phyloP scores from a whole-genome alignment of 2,329 filamentous ascomycete genomes.

The Paramyrothecium roridum region DNA sequence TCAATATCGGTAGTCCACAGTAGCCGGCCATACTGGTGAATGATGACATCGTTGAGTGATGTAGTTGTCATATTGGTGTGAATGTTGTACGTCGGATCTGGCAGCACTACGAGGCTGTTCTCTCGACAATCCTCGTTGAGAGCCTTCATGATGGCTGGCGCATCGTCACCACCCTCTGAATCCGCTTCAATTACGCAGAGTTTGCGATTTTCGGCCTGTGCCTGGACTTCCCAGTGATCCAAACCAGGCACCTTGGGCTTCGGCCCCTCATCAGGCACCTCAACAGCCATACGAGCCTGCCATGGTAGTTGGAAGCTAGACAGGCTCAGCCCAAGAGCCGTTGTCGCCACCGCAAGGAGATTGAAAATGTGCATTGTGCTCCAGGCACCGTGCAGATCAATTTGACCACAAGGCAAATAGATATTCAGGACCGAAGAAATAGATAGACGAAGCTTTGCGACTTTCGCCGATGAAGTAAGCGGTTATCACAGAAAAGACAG shows the following conservation, averaged over 20 bases:
- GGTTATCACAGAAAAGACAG: too few species aligned
- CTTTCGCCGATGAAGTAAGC: too few species aligned
- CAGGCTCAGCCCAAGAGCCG: background rate
- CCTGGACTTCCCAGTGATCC: conserved; percentile 2
- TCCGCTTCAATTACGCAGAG: conserved; percentile 24
- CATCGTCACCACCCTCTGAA: conserved; percentile 23
- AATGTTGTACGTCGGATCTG: conserved; percentile 30
- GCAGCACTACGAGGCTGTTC: conserved; percentile 26
- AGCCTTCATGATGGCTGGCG: conserved; percentile 23
- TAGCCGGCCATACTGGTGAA: conserved; percentile 38
- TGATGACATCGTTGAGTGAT: conserved; percentile 32
- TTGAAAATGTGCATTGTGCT: background rate
- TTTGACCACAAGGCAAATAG: too few species aligned
- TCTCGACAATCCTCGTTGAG: conserved; percentile 25
- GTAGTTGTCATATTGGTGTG: conserved; percentile 29
- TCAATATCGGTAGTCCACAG: conserved; percentile 41
- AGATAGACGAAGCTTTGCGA: too few species aligned
- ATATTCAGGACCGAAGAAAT: too few species aligned
- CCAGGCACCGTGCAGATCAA: too few species aligned
- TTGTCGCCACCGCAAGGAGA: background rate
- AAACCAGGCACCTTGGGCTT: background rate
- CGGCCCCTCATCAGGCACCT: background rate
- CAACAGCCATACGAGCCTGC: background rate
- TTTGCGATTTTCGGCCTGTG: conserved; percentile 14
- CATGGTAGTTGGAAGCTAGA: background rate